Percentiles rank a stretch among this genome's conserved stretches.
These are phyloP conservation scores for Ustilago loliicola DNA, from an alignment of 1,284 basidiomycete species.

Conservation along the genomic window DNA sequence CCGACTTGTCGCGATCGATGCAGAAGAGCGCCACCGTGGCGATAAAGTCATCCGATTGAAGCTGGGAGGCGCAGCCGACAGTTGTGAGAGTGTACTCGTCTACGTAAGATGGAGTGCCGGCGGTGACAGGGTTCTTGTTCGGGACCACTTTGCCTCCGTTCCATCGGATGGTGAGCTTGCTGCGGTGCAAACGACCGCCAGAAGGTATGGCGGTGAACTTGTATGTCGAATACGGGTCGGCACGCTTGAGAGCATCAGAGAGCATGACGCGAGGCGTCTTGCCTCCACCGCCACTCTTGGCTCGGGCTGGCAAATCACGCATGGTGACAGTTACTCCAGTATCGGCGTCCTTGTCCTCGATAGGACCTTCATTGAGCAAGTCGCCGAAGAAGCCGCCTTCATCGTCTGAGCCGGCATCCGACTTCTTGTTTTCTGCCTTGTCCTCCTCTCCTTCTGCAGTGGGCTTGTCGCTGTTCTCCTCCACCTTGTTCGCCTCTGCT, in stretches of 20 bases:
- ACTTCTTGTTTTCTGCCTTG: conserved; percentile 12
- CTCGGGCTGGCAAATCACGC: conserved; percentile 52
- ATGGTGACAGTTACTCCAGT: conserved; percentile 48
- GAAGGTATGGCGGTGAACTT: conserved; percentile 73
- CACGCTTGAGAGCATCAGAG: conserved; percentile 67
- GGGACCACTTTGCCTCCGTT: conserved; percentile 59
- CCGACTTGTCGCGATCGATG: conserved; percentile 66
- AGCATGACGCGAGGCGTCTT: conserved; percentile 65
- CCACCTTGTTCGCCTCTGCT: background rate
- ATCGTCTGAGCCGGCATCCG: conserved; percentile 32
- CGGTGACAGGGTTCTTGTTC: conserved; percentile 72
- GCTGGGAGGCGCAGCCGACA: conserved; percentile 81
- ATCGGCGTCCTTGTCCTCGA: conserved; percentile 76
- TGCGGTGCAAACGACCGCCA: conserved; percentile 55
- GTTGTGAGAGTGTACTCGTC: conserved; percentile 87
- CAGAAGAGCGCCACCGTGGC: conserved; percentile 84
- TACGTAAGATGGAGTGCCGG: conserved; percentile 70
- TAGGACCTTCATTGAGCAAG: conserved; percentile 80
- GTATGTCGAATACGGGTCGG: conserved; percentile 81
- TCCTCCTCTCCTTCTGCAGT: conserved; percentile 7
- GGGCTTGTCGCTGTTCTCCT: background rate
- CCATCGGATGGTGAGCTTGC: conserved; percentile 64
- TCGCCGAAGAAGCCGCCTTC: conserved; percentile 80
- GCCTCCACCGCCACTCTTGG: conserved; percentile 57
- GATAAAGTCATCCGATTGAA: conserved; percentile 91